Evolutionary conservation across 768 basidiomycete genomes (phyloP).

Genomic region (Phanerochaete sordida): DNA sequence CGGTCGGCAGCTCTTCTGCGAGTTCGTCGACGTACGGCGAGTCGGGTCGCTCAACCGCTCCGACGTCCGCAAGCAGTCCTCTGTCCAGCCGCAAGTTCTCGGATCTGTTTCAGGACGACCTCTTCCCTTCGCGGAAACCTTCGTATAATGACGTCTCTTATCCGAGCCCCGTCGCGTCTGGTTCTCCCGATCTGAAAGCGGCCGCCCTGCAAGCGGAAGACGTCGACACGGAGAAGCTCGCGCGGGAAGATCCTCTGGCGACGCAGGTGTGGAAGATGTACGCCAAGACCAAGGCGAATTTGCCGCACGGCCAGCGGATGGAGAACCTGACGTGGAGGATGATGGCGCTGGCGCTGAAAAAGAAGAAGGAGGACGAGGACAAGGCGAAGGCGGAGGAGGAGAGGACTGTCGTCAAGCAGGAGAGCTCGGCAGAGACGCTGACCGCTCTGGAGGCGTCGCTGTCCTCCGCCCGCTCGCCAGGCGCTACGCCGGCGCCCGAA

Average conservation of each 20-base stretch:
- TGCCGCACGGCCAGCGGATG: slow-evolving; percentile 94
- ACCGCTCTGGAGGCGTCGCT: neutral
- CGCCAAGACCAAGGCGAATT: slow-evolving; percentile 79
- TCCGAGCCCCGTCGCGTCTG: slow-evolving; percentile 59
- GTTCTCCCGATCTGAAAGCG: slow-evolving; percentile 61
- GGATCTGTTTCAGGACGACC: slow-evolving; percentile 61
- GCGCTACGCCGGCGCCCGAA: neutral
- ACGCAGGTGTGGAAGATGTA: slow-evolving; percentile 99
- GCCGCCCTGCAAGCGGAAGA: slow-evolving; percentile 37
- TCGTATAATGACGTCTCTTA: slow-evolving; percentile 28
- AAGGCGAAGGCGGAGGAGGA: slow-evolving; percentile 25
- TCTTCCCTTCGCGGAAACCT: slow-evolving; percentile 47
- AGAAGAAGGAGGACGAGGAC: slow-evolving; percentile 73
- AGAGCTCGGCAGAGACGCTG: slow-evolving; percentile 8
- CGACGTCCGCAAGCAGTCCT: slow-evolving; percentile 25
- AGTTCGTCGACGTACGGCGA: slow-evolving; percentile 25
- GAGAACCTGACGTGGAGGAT: slow-evolving; percentile 98
- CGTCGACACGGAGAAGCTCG: slow-evolving; percentile 60
- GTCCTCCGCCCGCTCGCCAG: slow-evolving; percentile 5
- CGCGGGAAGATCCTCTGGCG: slow-evolving; percentile 86
- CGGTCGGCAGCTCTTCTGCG: slow-evolving; percentile 21
- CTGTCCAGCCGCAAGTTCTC: slow-evolving; percentile 28
- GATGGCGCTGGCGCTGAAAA: slow-evolving; percentile 95
- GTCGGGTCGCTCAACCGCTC: slow-evolving; percentile 24
- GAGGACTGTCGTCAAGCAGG: slow-evolving; percentile 11